These are phyloP conservation scores for Vaccinium corymbosum DNA, from an alignment of 148 eudicot species.

Conservation along the genomic window DNA sequence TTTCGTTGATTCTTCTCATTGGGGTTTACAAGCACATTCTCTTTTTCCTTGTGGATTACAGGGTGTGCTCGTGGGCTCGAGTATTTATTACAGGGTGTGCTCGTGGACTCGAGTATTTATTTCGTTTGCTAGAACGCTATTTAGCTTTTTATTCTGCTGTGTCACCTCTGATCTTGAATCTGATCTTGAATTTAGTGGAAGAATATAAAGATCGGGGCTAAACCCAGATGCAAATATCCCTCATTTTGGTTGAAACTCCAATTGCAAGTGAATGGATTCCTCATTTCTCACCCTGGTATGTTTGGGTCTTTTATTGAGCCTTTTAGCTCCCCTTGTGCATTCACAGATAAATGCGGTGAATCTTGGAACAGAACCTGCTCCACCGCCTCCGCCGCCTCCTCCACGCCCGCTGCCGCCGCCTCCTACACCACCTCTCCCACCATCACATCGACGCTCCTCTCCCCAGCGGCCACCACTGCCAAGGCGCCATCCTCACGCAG, in stretches of 20 bases:
- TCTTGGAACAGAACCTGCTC: slow-evolving; percentile 16
- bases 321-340: slow-evolving; percentile 26
- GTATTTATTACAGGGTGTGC: background rate
- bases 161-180: background rate
- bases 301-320: slow-evolving; percentile 20
- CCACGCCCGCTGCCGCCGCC: slow-evolving; percentile 19
- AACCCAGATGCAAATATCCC: slow-evolving; percentile 25
- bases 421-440: background rate
- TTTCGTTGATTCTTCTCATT: slow-evolving; percentile 14
- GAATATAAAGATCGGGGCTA: background rate
- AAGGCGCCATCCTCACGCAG: slow-evolving; percentile 5
- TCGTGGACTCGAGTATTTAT: background rate
- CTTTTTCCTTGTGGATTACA: background rate
- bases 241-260: background rate
- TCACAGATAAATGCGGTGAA: slow-evolving; percentile 22
- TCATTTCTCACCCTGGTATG: slow-evolving; percentile 25
- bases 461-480: slow-evolving; percentile 20
- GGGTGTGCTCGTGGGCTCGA: background rate
- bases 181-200: slow-evolving; percentile 8
- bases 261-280: slow-evolving; percentile 32
- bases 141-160: too few relatives aligned
- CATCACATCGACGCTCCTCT: slow-evolving; percentile 15
- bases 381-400: background rate
- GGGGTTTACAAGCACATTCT: background rate
- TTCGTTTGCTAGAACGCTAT: background rate